These are phyloP conservation scores for Paramecium biaurelia DNA, from an alignment of 73 alveolate genomes.

Conservation along the genomic window DNA sequence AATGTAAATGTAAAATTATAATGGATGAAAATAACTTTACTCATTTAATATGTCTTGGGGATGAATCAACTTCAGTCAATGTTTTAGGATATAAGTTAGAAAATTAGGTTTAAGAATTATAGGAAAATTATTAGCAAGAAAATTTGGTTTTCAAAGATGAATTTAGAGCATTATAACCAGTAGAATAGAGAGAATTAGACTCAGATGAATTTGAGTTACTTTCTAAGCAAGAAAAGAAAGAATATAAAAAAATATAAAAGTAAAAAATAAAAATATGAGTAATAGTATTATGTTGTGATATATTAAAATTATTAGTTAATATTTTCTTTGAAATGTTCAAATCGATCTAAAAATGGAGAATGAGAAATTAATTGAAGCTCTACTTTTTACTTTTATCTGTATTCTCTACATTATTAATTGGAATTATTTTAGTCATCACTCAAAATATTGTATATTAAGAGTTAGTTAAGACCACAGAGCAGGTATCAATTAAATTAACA, in stretches of 20 bases:
- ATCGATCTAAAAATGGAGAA: background rate
- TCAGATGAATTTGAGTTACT: background rate
- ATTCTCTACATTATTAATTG: background rate
- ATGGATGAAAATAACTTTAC: background rate
- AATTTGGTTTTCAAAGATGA: background rate
- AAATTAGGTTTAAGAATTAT: background rate
- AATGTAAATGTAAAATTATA: background rate
- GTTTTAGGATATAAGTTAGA: background rate
- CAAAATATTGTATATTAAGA: background rate
- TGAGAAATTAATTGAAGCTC: background rate
- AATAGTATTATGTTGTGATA: background rate
- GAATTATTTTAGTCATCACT: background rate
- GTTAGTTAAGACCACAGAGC: background rate
- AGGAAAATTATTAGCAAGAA: background rate
- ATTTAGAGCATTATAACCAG: conserved; percentile 4
- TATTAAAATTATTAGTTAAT: background rate
- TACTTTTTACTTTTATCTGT: background rate
- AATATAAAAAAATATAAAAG: background rate
- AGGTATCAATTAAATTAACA: background rate
- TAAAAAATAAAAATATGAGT: background rate
- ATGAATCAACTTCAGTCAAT: background rate
- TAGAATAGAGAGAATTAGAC: background rate
- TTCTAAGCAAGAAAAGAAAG: background rate
- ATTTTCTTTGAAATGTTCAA: background rate
- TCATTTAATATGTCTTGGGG: background rate